phyloP scores from a whole-genome alignment of 768 basidiomycete genomes.

The Sarcodon sp. region DNA sequence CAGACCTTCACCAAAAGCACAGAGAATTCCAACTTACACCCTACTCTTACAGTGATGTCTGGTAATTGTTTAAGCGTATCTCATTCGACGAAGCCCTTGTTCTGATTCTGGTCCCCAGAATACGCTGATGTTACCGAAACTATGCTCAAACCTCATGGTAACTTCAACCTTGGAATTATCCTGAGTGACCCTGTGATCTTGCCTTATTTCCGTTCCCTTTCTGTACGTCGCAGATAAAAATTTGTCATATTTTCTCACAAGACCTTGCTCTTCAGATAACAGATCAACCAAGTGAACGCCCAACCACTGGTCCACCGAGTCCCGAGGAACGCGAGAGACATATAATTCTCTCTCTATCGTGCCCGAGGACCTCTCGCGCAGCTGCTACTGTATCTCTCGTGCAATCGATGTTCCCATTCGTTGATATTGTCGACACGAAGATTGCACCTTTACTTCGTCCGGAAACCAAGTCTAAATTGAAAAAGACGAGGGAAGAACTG shows the following conservation, averaged over 20 bases:
- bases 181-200: constrained; percentile 53
- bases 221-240: constrained; percentile 29
- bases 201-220: constrained; percentile 76
- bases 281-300: constrained; percentile 73
- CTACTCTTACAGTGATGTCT: constrained; percentile 63
- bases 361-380: constrained; percentile 36
- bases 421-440: constrained; percentile 45
- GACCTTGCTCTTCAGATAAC: constrained; percentile 37
- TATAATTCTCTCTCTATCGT: constrained; percentile 52
- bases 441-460: constrained; percentile 36
- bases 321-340: constrained; percentile 52
- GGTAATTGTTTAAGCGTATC: constrained; percentile 21
- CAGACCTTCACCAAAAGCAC: constrained; percentile 77
- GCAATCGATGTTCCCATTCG: constrained; percentile 55
- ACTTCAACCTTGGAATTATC: constrained; percentile 37
- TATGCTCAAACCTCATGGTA: constrained; percentile 46
- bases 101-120: constrained; percentile 29
- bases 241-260: constrained; percentile 7
- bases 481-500: constrained; percentile 59
- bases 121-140: constrained; percentile 77
- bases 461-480: constrained; percentile 72
- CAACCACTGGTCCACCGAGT: constrained; percentile 30
- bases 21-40: constrained; percentile 50
- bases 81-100: background rate
- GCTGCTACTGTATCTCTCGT: constrained; percentile 47